Percentiles rank a stretch among this genome's conserved stretches.
Evolutionary conservation across 768 basidiomycete species (phyloP).

Genomic region (Boletus reticulatus): DNA sequence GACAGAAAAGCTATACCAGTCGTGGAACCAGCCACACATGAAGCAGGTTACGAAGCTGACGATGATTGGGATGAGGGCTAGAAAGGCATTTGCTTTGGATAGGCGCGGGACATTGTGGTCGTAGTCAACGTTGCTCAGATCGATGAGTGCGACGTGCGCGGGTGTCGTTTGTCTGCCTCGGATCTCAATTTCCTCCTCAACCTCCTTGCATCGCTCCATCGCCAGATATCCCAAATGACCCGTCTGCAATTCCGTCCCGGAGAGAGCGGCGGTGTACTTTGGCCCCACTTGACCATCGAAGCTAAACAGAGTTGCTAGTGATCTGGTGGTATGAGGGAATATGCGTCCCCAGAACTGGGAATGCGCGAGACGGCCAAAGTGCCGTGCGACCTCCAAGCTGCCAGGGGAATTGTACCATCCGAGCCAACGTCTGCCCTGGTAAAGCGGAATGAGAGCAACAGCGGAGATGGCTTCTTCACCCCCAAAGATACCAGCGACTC

Average conservation of each 20-base stretch:
- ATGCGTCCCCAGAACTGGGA: slow-evolving; percentile 25
- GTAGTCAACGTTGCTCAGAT: slow-evolving; percentile 8
- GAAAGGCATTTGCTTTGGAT: not conserved
- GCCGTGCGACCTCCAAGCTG: slow-evolving; percentile 28
- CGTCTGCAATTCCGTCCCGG: slow-evolving; percentile 28
- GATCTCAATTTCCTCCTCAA: not conserved
- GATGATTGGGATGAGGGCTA: slow-evolving; percentile 25
- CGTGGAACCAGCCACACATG: slow-evolving; percentile 21
- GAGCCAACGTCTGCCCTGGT: slow-evolving; percentile 27
- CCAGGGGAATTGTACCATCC: slow-evolving; percentile 38
- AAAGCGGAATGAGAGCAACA: slow-evolving; percentile 30
- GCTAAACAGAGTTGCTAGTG: slow-evolving; percentile 22
- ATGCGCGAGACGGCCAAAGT: slow-evolving; percentile 27
- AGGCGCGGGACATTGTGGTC: not conserved
- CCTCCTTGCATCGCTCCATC: slow-evolving; percentile 17
- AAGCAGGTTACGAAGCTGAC: slow-evolving; percentile 22
- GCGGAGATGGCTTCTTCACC: slow-evolving; percentile 33
- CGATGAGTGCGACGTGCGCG: slow-evolving; percentile 17
- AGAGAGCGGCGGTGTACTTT: slow-evolving; percentile 22
- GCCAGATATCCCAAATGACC: slow-evolving; percentile 29
- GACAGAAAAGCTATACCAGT: slow-evolving; percentile 32
- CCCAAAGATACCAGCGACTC: slow-evolving; percentile 35
- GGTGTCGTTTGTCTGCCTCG: slow-evolving; percentile 14
- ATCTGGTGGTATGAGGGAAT: slow-evolving; percentile 21
- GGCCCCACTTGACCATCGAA: slow-evolving; percentile 28